Percentiles rank a stretch among this genome's conserved stretches.
phyloP scores from a whole-genome alignment of 495 filamentous ascomycete species.

The Neurospora sp. region DNA sequence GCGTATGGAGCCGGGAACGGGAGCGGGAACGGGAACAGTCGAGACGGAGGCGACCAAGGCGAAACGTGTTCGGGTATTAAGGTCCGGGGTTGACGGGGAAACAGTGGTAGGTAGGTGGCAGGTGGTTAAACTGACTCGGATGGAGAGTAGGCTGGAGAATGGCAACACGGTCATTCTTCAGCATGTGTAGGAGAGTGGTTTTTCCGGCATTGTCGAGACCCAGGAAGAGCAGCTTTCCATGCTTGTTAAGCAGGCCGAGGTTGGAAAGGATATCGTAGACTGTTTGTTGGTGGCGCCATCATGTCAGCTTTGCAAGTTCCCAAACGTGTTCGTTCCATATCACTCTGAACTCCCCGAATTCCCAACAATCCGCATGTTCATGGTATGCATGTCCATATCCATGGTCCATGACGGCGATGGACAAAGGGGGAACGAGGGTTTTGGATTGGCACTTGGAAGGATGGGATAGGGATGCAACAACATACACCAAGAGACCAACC shows the following conservation, averaged over 20 bases:
- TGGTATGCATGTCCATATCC: slow-evolving; percentile 3
- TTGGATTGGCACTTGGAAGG: not conserved
- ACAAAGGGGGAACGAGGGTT: not conserved
- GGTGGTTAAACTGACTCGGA: slow-evolving; percentile 53
- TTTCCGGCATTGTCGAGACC: slow-evolving; percentile 97
- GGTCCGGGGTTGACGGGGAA: not conserved
- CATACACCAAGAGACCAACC: slow-evolving; percentile 96
- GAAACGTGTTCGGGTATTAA: not conserved
- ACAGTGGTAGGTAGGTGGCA: not conserved
- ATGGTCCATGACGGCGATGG: not conserved
- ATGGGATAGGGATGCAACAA: slow-evolving; percentile 6
- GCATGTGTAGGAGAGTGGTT: slow-evolving; percentile 85
- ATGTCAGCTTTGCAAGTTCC: slow-evolving; percentile 12
- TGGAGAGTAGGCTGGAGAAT: slow-evolving; percentile 84
- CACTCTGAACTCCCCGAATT: not conserved
- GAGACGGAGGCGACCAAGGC: not conserved
- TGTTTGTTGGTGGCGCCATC: slow-evolving; percentile 25
- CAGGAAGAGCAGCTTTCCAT: slow-evolving; percentile 87
- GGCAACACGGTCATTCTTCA: slow-evolving; percentile 95
- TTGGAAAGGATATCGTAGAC: slow-evolving; percentile 89
- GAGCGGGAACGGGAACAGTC: not conserved
- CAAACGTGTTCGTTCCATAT: not conserved
- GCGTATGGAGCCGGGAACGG: not conserved
- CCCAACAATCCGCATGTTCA: not conserved
- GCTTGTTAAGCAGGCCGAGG: slow-evolving; percentile 91